A percentile compares a stretch with the other conserved stretches of the same genome.
phyloP scores from a whole-genome alignment of 805 yeast species.

The Saccharomyces kudriavzevii region DNA sequence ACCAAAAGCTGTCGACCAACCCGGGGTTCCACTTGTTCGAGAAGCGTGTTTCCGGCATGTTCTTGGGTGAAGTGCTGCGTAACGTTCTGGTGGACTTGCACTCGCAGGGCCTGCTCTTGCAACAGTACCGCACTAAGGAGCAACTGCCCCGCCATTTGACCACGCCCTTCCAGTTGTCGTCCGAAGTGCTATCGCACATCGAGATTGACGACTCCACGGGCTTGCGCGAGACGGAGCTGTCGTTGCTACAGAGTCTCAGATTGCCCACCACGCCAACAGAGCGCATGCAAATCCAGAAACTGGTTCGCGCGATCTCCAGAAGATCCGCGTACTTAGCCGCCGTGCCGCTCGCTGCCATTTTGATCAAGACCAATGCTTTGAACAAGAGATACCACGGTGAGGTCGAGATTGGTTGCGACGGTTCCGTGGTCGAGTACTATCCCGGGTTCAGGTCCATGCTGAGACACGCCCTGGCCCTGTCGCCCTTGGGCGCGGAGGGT shows the following conservation, averaged over 20 bases:
- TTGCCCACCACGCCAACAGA: constrained; percentile 64
- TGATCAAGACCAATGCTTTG: constrained; percentile 58
- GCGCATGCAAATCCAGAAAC: constrained; percentile 60
- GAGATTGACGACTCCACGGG: constrained; percentile 77
- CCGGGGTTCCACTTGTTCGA: constrained; percentile 87
- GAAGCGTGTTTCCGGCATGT: constrained; percentile 87
- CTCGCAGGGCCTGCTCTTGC: constrained; percentile 48
- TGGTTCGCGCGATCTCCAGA: constrained; percentile 75
- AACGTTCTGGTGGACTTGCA: constrained; percentile 63
- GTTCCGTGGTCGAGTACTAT: constrained; percentile 86
- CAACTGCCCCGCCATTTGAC: constrained; percentile 49
- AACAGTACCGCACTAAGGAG: constrained; percentile 38
- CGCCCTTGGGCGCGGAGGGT: constrained; percentile 66
- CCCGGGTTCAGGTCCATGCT: constrained; percentile 81
- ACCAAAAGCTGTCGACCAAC: constrained; percentile 61
- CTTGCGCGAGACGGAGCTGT: constrained; percentile 60
- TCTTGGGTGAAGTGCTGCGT: constrained; percentile 81
- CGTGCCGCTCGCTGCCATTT: constrained; percentile 80
- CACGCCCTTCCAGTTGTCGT: constrained; percentile 69
- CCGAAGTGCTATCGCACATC: constrained; percentile 74
- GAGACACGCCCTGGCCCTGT: constrained; percentile 65
- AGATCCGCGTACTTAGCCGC: constrained; percentile 86
- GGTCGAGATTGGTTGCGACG: constrained; percentile 93
- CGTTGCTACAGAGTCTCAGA: constrained; percentile 57
- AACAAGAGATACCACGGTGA: constrained; percentile 48